Evolutionary conservation across 306 rosid genomes (phyloP).

Genomic region (Ziziphus jujuba): DNA sequence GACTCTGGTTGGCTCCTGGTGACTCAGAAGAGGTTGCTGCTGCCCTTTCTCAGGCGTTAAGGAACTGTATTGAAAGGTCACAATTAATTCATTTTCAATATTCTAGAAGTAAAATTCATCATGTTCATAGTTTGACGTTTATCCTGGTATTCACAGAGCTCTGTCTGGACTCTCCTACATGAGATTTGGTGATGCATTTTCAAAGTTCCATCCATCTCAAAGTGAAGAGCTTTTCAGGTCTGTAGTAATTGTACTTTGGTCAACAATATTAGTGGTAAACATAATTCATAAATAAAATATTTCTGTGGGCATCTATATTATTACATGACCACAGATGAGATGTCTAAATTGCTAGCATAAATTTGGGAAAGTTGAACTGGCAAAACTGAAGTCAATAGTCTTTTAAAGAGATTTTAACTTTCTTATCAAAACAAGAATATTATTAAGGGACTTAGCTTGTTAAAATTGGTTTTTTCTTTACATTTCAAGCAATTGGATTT

Average conservation of each 20-base stretch:
- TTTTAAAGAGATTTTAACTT: no score
- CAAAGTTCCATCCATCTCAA: conserved; percentile 68
- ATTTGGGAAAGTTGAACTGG: no score
- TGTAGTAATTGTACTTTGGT: conserved; percentile 14
- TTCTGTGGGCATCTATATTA: no score
- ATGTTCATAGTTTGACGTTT: conserved; percentile 31
- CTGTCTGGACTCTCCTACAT: conserved; percentile 69
- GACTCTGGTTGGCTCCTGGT: conserved; percentile 94
- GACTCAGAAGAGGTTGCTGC: conserved; percentile 95
- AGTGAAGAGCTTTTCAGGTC: conserved; percentile 82
- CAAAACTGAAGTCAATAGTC: no score
- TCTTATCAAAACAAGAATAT: no score
- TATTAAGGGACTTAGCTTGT: no score
- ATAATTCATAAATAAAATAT: no score
- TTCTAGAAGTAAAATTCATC: conserved; percentile 24
- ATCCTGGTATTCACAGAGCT: conserved; percentile 56
- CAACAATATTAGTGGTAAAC: no score
- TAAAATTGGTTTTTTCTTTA: no score
- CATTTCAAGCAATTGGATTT: no score
- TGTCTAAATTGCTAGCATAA: no score
- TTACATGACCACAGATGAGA: no score
- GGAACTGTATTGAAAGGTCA: conserved; percentile 86
- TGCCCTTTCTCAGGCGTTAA: conserved; percentile 93
- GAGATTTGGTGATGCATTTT: conserved; percentile 96
- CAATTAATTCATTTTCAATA: conserved; percentile 18